Percentiles rank a stretch among this genome's conserved stretches.
Conservation (phyloP, 2,329 filamentous ascomycete genomes). For the Leptographium radiaticola region DNA sequence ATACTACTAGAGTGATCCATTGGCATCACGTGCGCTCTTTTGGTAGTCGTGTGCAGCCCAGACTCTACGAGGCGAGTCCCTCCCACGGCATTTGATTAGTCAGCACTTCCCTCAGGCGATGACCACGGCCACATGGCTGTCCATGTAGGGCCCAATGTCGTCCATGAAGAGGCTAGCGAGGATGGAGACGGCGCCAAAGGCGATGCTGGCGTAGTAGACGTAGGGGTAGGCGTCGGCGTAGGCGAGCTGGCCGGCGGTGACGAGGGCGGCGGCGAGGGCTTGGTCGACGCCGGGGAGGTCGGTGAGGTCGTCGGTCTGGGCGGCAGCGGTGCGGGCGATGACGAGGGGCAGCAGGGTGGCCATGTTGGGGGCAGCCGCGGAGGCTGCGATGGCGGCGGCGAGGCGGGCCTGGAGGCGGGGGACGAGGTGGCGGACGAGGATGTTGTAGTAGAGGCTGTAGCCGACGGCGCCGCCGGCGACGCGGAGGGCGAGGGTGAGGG, state of each 20-base stretch:
- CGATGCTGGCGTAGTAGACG: conserved; percentile 48
- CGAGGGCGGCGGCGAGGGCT: conserved; percentile 24
- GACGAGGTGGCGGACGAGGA: conserved; percentile 34
- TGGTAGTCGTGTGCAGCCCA: too few species aligned
- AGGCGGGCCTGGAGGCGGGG: conserved; percentile 32
- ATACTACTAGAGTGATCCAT: too few species aligned
- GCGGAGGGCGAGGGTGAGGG: conserved; percentile 55
- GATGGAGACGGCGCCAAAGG: conserved; percentile 43
- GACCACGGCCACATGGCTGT: conserved; percentile 42
- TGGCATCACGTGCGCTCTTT: too few species aligned
- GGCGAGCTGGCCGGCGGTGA: conserved; percentile 40
- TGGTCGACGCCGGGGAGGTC: conserved; percentile 36
- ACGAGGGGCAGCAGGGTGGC: conserved; percentile 19
- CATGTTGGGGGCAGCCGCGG: not conserved
- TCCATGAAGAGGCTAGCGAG: conserved; percentile 45
- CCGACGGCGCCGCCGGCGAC: conserved; percentile 55
- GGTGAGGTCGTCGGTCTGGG: conserved; percentile 33
- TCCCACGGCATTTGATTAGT: too few species aligned
- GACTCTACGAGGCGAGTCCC: too few species aligned
- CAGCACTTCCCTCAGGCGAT: conserved; percentile 13
- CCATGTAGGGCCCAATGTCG: conserved; percentile 44
- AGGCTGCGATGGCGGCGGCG: conserved; percentile 33
- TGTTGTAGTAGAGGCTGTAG: conserved; percentile 45
- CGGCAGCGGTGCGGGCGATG: conserved; percentile 38
- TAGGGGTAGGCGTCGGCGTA: conserved; percentile 46